phyloP scores from a whole-genome alignment of 2,329 filamentous ascomycete genomes.

The Gliomastix tumulicola region DNA sequence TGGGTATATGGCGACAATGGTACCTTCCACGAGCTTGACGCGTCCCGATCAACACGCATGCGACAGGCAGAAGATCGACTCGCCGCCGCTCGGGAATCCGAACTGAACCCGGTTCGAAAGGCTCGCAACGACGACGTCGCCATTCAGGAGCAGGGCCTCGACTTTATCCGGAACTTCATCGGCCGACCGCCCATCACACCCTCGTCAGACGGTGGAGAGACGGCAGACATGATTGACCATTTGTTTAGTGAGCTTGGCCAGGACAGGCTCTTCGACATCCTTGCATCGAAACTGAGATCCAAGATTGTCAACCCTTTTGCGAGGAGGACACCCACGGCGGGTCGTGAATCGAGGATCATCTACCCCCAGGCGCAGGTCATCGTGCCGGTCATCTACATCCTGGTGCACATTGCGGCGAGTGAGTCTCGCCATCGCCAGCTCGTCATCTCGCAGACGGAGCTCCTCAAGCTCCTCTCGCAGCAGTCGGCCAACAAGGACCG shows the following conservation, averaged over 20 bases:
- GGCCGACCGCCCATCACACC: slow-evolving; percentile 43
- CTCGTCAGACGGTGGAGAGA: slow-evolving; percentile 33
- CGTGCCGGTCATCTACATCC: slow-evolving; percentile 68
- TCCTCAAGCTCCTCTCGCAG: slow-evolving; percentile 65
- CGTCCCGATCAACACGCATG: slow-evolving; percentile 31
- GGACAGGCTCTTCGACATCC: slow-evolving; percentile 71
- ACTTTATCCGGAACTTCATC: slow-evolving; percentile 86
- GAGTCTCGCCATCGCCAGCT: slow-evolving; percentile 70
- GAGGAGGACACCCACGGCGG: slow-evolving; percentile 25
- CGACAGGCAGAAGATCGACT: slow-evolving; percentile 44
- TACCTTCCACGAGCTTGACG: slow-evolving; percentile 20
- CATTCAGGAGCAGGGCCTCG: slow-evolving; percentile 85
- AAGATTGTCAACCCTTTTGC: slow-evolving; percentile 47
- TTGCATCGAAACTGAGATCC: slow-evolving; percentile 69
- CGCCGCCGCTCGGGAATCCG: slow-evolving; percentile 51
- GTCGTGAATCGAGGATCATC: slow-evolving; percentile 40
- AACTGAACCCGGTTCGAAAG: slow-evolving; percentile 60
- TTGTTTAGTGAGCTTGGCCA: slow-evolving; percentile 71
- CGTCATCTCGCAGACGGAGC: slow-evolving; percentile 67
- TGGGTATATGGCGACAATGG: slow-evolving; percentile 26
- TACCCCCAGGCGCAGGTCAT: slow-evolving; percentile 64
- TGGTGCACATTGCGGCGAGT: slow-evolving; percentile 85
- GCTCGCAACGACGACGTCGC: slow-evolving; percentile 71
- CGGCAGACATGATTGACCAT: slow-evolving; percentile 74
- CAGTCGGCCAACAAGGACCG: slow-evolving; percentile 68